A percentile compares a stretch with the other conserved stretches of the same genome.
Conservation (phyloP, 2,329 filamentous ascomycete genomes). For the Chaetomium sp. region DNA sequence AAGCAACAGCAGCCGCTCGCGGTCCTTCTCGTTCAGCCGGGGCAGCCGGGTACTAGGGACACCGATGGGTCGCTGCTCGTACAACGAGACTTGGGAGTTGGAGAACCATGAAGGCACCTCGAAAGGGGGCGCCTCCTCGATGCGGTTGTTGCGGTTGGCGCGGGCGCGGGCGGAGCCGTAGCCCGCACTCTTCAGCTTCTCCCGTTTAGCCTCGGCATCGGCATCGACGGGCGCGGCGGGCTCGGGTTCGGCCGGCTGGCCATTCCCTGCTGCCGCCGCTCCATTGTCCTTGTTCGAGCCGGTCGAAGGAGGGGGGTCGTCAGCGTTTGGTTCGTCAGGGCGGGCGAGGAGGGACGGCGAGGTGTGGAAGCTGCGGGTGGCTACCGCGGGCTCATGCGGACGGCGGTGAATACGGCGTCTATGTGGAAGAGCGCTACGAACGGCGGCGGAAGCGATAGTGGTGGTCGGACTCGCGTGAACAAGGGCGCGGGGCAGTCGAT, state of each 20-base stretch:
- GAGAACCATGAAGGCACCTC: conserved; percentile 31
- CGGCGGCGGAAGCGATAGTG: background rate
- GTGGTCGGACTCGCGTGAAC: background rate
- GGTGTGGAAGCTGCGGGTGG: conserved; percentile 26
- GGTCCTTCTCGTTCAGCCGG: conserved; percentile 23
- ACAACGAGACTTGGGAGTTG: conserved; percentile 29
- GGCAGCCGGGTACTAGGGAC: conserved; percentile 19
- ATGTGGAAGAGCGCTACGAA: conserved; percentile 6
- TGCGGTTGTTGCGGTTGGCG: conserved; percentile 27
- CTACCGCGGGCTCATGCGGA: background rate
- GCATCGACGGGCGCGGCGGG: conserved; percentile 8
- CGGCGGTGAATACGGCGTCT: background rate
- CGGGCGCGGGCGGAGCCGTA: conserved; percentile 32
- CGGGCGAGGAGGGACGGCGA: conserved; percentile 22
- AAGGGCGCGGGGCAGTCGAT: conserved; percentile 28
- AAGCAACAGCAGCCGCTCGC: conserved; percentile 17
- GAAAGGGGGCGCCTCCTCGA: conserved; percentile 28
- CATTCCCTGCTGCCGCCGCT: conserved; percentile 10
- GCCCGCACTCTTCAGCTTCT: conserved; percentile 27
- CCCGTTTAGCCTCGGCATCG: conserved; percentile 27
- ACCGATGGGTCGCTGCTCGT: conserved; percentile 31
- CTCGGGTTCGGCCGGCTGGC: conserved; percentile 11
- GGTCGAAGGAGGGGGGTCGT: background rate
- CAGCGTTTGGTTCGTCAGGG: conserved; percentile 22
- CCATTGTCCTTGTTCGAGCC: conserved; percentile 19